Percentiles rank a stretch among this genome's conserved stretches.
Conservation (phyloP, 495 filamentous ascomycete genomes). For the Hypoxylon lienhwacheense region DNA sequence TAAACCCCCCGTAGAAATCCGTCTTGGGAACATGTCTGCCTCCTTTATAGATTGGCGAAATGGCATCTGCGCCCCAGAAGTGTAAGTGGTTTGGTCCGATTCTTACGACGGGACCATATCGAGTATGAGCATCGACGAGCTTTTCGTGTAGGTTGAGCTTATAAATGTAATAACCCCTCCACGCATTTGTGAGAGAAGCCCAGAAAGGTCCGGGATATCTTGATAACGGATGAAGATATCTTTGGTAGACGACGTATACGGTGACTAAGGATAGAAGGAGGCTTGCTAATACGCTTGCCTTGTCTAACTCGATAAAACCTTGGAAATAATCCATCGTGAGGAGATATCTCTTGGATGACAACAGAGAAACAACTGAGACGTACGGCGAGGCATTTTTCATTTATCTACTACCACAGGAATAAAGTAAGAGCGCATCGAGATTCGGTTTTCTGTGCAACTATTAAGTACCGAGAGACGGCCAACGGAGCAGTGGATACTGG, state of each 20-base stretch:
- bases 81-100: background rate
- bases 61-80: background rate
- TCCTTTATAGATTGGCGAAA: background rate
- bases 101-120: background rate
- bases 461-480: too few relatives aligned
- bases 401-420: too few relatives aligned
- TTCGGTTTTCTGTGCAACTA: too few relatives aligned
- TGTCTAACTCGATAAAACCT: background rate
- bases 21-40: background rate
- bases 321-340: background rate
- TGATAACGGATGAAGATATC: background rate
- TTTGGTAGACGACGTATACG: background rate
- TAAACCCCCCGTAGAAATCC: background rate
- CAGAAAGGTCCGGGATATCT: background rate
- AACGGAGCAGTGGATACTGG: background rate
- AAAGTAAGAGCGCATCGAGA: too few relatives aligned
- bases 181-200: background rate
- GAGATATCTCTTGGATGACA: too few relatives aligned
- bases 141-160: background rate
- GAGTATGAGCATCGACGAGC: background rate
- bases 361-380: too few relatives aligned
- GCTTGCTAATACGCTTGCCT: background rate
- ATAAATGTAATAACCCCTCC: conserved; percentile 1
- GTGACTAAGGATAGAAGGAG: background rate
- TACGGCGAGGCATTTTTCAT: too few relatives aligned